phyloP scores from a whole-genome alignment of 2,329 filamentous ascomycete genomes.

The Penicillium sp. region DNA sequence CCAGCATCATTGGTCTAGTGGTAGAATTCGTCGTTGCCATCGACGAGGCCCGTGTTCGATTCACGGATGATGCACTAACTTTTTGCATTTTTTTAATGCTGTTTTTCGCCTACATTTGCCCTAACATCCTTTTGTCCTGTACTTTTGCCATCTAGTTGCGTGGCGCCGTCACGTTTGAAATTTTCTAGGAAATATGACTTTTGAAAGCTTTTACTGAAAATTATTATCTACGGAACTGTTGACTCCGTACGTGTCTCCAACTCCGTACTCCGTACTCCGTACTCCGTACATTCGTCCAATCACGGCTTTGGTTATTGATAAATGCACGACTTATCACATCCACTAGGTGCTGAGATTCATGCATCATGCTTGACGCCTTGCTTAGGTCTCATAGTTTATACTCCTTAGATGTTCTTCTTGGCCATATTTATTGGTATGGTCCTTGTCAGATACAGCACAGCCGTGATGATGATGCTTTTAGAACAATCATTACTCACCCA shows the following conservation, averaged over 20 bases:
- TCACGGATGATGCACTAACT: conserved; percentile 46
- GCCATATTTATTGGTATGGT: too few species aligned
- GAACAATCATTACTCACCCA: too few species aligned
- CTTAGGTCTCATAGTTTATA: neutral
- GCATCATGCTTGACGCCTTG: neutral
- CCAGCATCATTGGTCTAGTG: conserved; percentile 48
- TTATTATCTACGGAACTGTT: too few species aligned
- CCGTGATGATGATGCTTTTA: too few species aligned
- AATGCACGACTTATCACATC: neutral
- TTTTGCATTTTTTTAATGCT: conserved; percentile 16
- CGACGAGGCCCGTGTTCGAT: conserved; percentile 51
- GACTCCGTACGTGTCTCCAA: too few species aligned
- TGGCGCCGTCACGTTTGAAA: neutral
- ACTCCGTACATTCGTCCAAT: too few species aligned
- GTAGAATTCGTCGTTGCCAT: conserved; percentile 51
- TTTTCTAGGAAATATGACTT: neutral
- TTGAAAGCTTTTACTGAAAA: neutral
- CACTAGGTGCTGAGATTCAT: neutral
- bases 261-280: too few species aligned
- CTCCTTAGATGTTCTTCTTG: neutral
- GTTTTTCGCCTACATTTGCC: neutral
- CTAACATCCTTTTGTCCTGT: neutral
- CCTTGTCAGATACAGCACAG: too few species aligned
- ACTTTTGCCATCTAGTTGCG: neutral
- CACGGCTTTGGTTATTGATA: neutral